Evolutionary conservation across 176 grass and related monocot species (phyloP).

Genomic region (Themeda triandra): DNA sequence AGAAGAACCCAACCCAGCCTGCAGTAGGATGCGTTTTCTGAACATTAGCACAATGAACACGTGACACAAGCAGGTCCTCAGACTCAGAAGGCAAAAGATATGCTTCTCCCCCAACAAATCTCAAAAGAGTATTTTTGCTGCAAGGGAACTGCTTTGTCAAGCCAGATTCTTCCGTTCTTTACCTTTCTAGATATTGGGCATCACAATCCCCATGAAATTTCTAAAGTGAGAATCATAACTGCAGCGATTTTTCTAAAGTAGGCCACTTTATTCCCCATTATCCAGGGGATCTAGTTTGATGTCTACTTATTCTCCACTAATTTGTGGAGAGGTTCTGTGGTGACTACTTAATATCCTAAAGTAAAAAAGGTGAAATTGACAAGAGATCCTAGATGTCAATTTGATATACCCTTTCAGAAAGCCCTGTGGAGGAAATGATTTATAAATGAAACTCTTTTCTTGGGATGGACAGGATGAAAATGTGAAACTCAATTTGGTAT

Average conservation of each 20-base stretch:
- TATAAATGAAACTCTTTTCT: not conserved
- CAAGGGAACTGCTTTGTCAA: not conserved
- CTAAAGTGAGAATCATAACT: not conserved
- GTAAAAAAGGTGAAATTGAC: not conserved
- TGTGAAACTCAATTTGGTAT: not conserved
- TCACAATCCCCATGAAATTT: slow-evolving; percentile 12
- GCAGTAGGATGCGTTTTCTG: not conserved
- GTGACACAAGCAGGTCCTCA: not conserved
- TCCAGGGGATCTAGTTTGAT: not conserved
- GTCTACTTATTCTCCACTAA: slow-evolving; percentile 12
- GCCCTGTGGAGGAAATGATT: not conserved
- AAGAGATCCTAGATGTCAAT: slow-evolving; percentile 10
- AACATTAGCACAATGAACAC: not conserved
- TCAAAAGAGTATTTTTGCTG: not conserved
- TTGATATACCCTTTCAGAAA: not conserved
- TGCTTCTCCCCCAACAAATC: not conserved
- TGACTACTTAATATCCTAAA: not conserved
- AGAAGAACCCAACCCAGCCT: slow-evolving; percentile 94
- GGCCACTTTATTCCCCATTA: slow-evolving; percentile 15
- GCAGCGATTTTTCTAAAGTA: slow-evolving; percentile 1
- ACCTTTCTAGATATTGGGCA: slow-evolving; percentile 3
- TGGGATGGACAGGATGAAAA: not conserved
- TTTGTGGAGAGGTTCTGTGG: too few relatives aligned
- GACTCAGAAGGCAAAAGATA: not conserved
- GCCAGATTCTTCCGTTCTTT: not conserved